Percentiles rank a stretch among this genome's conserved stretches.
Conservation (phyloP, 73 alveolate genomes). For the Paramecium octaurelia region DNA sequence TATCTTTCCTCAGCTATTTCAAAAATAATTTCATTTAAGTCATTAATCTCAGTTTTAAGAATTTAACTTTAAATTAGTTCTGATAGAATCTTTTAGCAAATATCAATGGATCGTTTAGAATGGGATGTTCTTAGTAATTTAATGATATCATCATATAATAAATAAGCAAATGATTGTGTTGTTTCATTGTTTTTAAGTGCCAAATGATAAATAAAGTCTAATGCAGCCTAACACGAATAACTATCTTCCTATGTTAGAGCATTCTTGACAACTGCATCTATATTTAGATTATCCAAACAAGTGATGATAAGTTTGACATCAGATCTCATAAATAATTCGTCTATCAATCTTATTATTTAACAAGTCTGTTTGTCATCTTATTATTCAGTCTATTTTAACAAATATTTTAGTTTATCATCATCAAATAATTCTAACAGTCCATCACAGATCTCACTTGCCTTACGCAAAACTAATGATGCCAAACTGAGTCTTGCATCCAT, state of each 20-base stretch:
- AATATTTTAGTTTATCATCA: not conserved
- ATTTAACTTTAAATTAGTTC: not conserved
- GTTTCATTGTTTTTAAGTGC: not conserved
- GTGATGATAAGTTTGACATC: not conserved
- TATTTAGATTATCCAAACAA: not conserved
- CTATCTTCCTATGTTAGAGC: not conserved
- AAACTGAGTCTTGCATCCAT: not conserved
- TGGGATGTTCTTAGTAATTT: not conserved
- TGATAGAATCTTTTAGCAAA: not conserved
- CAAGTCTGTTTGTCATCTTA: not conserved
- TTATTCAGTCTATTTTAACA: not conserved
- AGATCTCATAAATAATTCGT: not conserved
- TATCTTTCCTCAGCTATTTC: not conserved
- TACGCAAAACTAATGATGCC: not conserved
- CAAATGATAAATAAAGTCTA: not conserved
- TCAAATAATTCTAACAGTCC: not conserved
- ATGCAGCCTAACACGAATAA: not conserved
- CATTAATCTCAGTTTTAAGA: not conserved
- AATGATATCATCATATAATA: not conserved
- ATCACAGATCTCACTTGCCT: not conserved
- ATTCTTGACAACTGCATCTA: not conserved
- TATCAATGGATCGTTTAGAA: not conserved
- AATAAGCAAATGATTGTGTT: not conserved
- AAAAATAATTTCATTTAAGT: not conserved
- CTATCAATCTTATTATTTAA: not conserved